These are phyloP conservation scores for Fusarium metavorans DNA, from an alignment of 2,329 filamentous ascomycete genomes.

Conservation along the genomic window DNA sequence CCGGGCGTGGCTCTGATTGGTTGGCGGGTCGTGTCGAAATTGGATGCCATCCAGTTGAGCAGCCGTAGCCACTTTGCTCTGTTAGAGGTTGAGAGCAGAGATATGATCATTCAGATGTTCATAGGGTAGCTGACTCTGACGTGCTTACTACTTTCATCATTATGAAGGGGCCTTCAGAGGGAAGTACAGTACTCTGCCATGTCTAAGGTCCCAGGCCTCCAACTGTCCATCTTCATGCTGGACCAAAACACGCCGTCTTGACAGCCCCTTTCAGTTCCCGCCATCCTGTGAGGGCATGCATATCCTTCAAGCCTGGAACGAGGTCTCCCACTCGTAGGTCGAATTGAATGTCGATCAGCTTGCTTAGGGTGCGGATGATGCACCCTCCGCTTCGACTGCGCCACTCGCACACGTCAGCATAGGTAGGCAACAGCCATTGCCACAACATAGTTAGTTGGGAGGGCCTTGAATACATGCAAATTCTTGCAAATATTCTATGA, in stretches of 20 bases:
- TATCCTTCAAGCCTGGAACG: not conserved
- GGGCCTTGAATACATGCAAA: not conserved
- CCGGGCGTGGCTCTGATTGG: constrained; percentile 33
- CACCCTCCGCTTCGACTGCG: not conserved
- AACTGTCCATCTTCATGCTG: not conserved
- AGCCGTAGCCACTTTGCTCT: not conserved
- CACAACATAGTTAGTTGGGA: not conserved
- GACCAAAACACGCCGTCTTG: not conserved
- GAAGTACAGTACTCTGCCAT: too few species aligned
- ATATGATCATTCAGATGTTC: too few species aligned
- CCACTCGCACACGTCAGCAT: not conserved
- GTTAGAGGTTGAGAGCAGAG: too few species aligned
- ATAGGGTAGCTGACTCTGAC: too few species aligned
- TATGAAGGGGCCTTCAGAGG: too few species aligned
- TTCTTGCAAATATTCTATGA: not conserved
- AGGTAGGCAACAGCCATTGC: not conserved
- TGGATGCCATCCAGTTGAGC: not conserved
- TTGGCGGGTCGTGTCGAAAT: not conserved
- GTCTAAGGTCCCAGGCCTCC: not conserved
- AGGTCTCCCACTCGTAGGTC: not conserved
- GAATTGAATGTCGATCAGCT: not conserved
- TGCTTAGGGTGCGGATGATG: not conserved
- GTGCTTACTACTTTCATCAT: too few species aligned
- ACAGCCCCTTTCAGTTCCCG: not conserved
- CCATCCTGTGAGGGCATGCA: not conserved